These are phyloP conservation scores for Cryptosporidium xiaoi DNA, from an alignment of 169 alveolate species.

Conservation along the genomic window DNA sequence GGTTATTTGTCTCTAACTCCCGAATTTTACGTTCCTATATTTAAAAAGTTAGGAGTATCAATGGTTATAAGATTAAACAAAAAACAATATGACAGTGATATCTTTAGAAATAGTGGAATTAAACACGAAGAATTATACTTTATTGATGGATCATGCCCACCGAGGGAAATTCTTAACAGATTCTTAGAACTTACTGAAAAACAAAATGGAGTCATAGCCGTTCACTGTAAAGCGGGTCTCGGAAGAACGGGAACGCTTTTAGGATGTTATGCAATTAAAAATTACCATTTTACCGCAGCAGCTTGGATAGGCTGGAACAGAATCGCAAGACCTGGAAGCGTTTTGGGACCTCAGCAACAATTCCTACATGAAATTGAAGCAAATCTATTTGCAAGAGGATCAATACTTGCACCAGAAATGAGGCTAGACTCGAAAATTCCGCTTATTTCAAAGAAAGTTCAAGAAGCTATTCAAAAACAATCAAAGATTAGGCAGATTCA, in stretches of 20 bases:
- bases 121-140: conserved; percentile 88
- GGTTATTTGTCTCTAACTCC: conserved; percentile 86
- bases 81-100: conserved; percentile 86
- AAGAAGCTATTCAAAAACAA: conserved; percentile 43
- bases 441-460: conserved; percentile 38
- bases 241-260: conserved; percentile 96
- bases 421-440: conserved; percentile 46
- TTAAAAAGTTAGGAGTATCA: conserved; percentile 86
- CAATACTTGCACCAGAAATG: conserved; percentile 37
- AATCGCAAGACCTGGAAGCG: conserved; percentile 94
- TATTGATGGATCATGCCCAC: conserved; percentile 93
- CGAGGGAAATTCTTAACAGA: conserved; percentile 85
- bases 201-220: conserved; percentile 94
- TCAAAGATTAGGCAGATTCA: conserved; percentile 39
- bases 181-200: conserved; percentile 89
- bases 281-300: conserved; percentile 90
- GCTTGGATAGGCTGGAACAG: conserved; percentile 93
- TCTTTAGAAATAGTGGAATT: conserved; percentile 84
- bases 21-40: conserved; percentile 89
- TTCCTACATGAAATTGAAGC: conserved; percentile 62
- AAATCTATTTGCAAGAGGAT: conserved; percentile 64
- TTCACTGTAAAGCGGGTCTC: conserved; percentile 97
- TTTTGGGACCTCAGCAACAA: conserved; percentile 94
- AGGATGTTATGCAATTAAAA: conserved; percentile 92
- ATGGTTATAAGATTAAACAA: conserved; percentile 91